Evolutionary conservation across 371 early-diverging fungal genomes (phyloP).

Genomic region (Dentiscutata heterogama): DNA sequence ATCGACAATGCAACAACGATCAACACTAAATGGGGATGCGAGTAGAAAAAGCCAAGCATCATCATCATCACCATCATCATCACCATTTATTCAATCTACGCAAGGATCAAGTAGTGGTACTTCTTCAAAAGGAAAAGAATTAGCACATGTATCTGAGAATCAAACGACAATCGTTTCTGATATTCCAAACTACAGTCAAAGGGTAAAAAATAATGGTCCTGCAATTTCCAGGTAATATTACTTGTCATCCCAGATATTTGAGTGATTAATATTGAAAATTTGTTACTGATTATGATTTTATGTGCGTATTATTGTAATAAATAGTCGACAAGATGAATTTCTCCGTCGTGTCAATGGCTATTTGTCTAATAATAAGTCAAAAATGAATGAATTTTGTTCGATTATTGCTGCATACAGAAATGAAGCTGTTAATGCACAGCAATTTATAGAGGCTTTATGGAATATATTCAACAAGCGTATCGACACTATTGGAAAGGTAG

Average conservation of each 20-base stretch:
- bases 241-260: not conserved
- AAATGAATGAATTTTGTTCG: not conserved
- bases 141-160: too few species aligned
- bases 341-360: not conserved
- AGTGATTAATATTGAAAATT: not conserved
- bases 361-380: not conserved
- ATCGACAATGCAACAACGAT: not conserved
- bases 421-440: not conserved
- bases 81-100: not conserved
- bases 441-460: not conserved
- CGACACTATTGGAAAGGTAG: constrained; percentile 54
- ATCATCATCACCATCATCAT: too few species aligned
- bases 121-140: not conserved
- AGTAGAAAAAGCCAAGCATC: not conserved
- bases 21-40: too few species aligned
- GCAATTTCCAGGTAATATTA: not conserved
- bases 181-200: not conserved
- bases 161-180: not conserved
- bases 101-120: not conserved
- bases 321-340: not conserved
- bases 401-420: not conserved
- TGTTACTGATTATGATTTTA: too few species aligned
- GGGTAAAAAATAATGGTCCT: not conserved
- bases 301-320: too few species aligned
- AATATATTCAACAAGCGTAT: not conserved